Evolutionary conservation across 1,139 yeast species (phyloP), one percentile per base, ranked within the genome.

Genomic region (Dujonia santamariae): DNA sequence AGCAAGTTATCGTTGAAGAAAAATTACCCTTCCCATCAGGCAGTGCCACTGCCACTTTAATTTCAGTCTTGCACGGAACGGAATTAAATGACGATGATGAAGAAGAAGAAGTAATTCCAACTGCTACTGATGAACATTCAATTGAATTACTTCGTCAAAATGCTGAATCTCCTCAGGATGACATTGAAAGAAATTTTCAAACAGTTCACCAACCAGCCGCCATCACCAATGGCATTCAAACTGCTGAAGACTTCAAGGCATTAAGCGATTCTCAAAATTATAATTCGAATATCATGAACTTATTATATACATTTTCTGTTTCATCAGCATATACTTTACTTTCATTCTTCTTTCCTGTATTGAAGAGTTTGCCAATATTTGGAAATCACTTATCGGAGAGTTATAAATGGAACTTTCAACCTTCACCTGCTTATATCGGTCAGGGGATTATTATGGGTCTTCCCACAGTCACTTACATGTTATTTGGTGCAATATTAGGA

Each of bases 381-480:
- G 98, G 97, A 0, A 33, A 47, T 1, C 49, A 53, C 28, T 62
- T 86, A n/a, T 85, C 95, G 0, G 49, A 62, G 13, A 58, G 66
- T n/a, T 85, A 86, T 55, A 67, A 84, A 31, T 85, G 97, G 94
- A 80, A 85, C 37, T 75, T 92, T 39, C 96, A 92, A 54, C 96
- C 97, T 0, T 87, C 97, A 0, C 97, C 98, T 1, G 97, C 98
- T 0, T 92, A 92, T 54, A 75, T 92, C 26, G 98, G 98, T 2
- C 98, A 92, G 58, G 98, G 98, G 3, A 88, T 92, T 29, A 92
- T 92, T 37, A 92, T 92, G 98, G 98, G 98, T 0, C 63, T 87
- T 6, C 88, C 92, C 2, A 90, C 97, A 0, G 95, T 90, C 0
- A 71, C 86, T 3, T 85, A 90, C 43, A 92, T 92, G 97, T 62